Evolutionary conservation across 352 stramenopile genomes (phyloP).

Genomic region (Globisporangium abappressorium): DNA sequence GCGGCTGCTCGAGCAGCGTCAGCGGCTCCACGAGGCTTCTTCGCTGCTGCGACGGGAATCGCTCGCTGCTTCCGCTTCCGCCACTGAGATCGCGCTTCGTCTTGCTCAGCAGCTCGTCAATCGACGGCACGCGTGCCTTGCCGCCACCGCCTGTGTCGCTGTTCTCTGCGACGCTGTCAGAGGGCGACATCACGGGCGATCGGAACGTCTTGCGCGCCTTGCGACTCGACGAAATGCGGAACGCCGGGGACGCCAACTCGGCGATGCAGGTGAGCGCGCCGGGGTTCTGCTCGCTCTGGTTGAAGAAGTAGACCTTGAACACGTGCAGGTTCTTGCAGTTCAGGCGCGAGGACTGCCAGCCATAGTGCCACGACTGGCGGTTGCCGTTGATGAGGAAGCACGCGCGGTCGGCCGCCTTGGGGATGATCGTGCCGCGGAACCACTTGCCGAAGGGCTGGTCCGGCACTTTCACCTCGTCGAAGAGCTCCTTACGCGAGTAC

Average conservation of each 20-base stretch:
- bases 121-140: slow-evolving; percentile 27
- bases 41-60: slow-evolving; percentile 16
- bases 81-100: neutral
- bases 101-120: slow-evolving; percentile 44
- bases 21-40: slow-evolving; percentile 19
- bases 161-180: slow-evolving; percentile 11
- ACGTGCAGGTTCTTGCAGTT: slow-evolving; percentile 86
- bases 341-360: slow-evolving; percentile 78
- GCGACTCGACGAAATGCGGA: slow-evolving; percentile 78
- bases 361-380: slow-evolving; percentile 85
- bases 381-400: slow-evolving; percentile 83
- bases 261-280: slow-evolving; percentile 46
- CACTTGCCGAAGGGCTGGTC: slow-evolving; percentile 75
- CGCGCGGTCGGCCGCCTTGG: slow-evolving; percentile 24
- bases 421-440: slow-evolving; percentile 56
- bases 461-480: slow-evolving; percentile 72
- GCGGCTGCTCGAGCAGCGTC: slow-evolving; percentile 16
- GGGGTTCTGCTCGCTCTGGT: slow-evolving; percentile 25
- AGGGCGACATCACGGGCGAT: slow-evolving; percentile 33
- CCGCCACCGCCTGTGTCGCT: neutral
- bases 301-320: slow-evolving; percentile 75
- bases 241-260: slow-evolving; percentile 56
- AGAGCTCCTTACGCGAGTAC: slow-evolving; percentile 61
- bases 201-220: slow-evolving; percentile 80
- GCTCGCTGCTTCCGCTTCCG: neutral